phyloP scores from a whole-genome alignment of 345 rosid species.

The Populus nigra region DNA sequence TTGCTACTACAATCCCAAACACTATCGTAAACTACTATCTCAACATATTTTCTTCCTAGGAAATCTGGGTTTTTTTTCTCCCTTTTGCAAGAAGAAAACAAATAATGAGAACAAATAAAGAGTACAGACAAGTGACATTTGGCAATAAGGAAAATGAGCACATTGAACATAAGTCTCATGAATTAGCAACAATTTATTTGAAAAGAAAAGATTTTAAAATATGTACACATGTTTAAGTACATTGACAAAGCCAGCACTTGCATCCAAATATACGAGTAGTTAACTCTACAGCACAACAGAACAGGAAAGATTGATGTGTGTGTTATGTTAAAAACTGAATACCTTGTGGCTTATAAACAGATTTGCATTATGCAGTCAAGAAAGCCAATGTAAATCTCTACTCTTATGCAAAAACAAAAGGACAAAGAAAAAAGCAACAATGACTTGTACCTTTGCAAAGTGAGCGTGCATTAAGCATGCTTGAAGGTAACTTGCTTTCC shows the following conservation, averaged over 20 bases:
- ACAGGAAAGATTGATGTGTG: not conserved
- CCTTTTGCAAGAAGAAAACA: not conserved
- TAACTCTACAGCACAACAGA: not conserved
- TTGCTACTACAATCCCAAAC: too few species aligned
- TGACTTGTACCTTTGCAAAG: conserved; percentile 73
- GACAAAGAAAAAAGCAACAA: conserved; percentile 9
- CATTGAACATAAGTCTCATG: not conserved
- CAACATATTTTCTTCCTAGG: not conserved
- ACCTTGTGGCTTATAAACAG: too few species aligned
- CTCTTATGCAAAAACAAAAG: too few species aligned
- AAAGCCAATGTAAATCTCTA: not conserved
- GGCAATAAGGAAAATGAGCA: not conserved
- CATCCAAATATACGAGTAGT: not conserved
- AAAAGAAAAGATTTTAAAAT: not conserved
- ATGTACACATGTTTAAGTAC: not conserved
- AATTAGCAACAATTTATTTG: not conserved
- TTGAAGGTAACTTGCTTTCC: conserved; percentile 89
- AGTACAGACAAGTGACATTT: not conserved
- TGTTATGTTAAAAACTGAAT: not conserved
- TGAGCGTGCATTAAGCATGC: conserved; percentile 99
- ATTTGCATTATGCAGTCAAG: not conserved
- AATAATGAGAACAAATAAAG: not conserved
- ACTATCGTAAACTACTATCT: not conserved
- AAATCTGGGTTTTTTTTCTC: not conserved
- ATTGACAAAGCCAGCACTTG: not conserved